Conservation (phyloP, 192 early-diverging fungal genomes). For the Coemansia sp. region DNA sequence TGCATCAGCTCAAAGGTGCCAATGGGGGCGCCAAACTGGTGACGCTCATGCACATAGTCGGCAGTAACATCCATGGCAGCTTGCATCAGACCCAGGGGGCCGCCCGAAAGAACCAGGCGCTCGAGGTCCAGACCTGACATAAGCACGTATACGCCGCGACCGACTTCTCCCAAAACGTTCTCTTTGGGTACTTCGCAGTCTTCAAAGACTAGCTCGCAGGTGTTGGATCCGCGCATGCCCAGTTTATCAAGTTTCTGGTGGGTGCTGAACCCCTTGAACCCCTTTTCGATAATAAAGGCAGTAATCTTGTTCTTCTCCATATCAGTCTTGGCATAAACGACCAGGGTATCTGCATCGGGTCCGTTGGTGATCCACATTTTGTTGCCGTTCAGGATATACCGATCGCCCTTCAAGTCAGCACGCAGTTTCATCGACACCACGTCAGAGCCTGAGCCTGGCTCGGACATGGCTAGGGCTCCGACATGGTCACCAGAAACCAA, state of each 20-base stretch:
- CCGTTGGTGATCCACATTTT: conserved; percentile 99
- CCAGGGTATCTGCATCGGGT: conserved; percentile 84
- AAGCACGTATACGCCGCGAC: conserved; percentile 90
- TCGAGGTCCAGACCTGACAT: conserved; percentile 96
- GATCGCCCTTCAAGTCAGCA: conserved; percentile 83
- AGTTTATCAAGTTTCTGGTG: conserved; percentile 92
- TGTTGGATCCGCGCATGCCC: conserved; percentile 96
- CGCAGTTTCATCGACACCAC: conserved; percentile 88
- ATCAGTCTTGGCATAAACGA: conserved; percentile 93
- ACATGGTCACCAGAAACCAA: conserved; percentile 87
- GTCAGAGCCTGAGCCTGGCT: conserved; percentile 87
- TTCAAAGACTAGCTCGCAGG: conserved; percentile 94
- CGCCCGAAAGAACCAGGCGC: conserved; percentile 86
- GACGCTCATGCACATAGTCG: conserved; percentile 84
- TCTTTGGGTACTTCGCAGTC: conserved; percentile 88
- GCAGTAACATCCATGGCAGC: conserved; percentile 76
- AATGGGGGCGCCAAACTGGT: conserved; percentile 85
- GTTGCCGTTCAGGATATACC: conserved; percentile 84
- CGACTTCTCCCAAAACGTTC: conserved; percentile 84
- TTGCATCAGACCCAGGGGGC: conserved; percentile 93
- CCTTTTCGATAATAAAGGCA: conserved; percentile 91
- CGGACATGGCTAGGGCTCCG: conserved; percentile 95
- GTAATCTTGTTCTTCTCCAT: conserved; percentile 83
- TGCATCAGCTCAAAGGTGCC: conserved; percentile 92
- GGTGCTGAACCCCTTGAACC: conserved; percentile 81